Evolutionary conservation across 352 stramenopile genomes (phyloP).

Genomic region (Phytophthora pinifolia): DNA sequence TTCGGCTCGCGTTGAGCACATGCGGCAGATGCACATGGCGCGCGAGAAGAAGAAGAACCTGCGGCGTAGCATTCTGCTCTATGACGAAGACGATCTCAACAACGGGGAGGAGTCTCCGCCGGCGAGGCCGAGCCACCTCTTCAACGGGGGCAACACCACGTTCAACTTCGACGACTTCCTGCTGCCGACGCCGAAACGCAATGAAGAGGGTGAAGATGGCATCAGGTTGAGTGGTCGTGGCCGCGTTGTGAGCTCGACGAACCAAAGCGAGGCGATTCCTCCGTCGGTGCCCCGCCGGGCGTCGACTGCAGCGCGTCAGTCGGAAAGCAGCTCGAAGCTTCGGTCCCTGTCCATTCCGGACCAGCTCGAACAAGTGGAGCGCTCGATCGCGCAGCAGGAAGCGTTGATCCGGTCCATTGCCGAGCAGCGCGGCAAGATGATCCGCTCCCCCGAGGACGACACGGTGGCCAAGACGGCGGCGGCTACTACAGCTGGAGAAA

Average conservation of each 20-base stretch:
- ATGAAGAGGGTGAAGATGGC: constrained; percentile 12
- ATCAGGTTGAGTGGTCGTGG: constrained; percentile 13
- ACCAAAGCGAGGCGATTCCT: constrained; percentile 32
- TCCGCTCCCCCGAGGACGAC: constrained; percentile 30
- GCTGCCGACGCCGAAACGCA: constrained; percentile 31
- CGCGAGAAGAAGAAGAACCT: constrained; percentile 63
- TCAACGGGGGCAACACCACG: constrained; percentile 29
- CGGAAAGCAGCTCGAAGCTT: constrained; percentile 31
- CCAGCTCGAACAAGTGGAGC: constrained; percentile 53
- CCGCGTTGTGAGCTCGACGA: constrained; percentile 27
- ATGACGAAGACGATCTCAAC: constrained; percentile 42
- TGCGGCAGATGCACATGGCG: constrained; percentile 67
- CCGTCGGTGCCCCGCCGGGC: constrained; percentile 24
- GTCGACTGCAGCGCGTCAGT: constrained; percentile 26
- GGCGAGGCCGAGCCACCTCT: constrained; percentile 26
- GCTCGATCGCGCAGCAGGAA: constrained; percentile 66
- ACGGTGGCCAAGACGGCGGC: constrained; percentile 27
- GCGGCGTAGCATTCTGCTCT: constrained; percentile 42
- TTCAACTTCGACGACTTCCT: constrained; percentile 55
- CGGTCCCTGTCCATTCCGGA: constrained; percentile 55
- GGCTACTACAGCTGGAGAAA: constrained; percentile 32
- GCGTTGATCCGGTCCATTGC: constrained; percentile 59
- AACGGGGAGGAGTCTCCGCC: constrained; percentile 33
- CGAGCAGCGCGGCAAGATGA: constrained; percentile 49
- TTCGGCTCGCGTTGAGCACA: constrained; percentile 48